Evolutionary conservation across 768 basidiomycete genomes (phyloP).

Genomic region (Chalciporus pseudorubinellus): DNA sequence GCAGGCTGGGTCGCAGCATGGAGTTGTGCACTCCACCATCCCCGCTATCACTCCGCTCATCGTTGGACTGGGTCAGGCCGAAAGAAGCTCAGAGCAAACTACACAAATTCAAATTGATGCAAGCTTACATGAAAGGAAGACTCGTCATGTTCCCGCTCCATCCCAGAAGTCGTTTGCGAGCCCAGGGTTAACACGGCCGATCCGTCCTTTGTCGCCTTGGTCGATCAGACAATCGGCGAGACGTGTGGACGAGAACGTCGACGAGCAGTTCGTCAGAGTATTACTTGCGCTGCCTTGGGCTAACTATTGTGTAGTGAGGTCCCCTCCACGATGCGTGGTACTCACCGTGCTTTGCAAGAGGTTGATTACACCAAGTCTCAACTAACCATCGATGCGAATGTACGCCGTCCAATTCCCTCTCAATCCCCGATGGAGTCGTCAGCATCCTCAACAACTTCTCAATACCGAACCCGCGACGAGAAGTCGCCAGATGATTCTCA

Average conservation of each 20-base stretch:
- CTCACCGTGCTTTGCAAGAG: background rate
- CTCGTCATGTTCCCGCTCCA: constrained; percentile 1
- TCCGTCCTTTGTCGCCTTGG: background rate
- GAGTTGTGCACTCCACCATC: too few species aligned
- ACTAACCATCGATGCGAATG: background rate
- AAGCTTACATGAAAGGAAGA: constrained; percentile 11
- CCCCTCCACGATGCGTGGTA: background rate
- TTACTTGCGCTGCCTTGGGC: background rate
- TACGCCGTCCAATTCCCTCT: background rate
- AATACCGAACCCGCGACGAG: background rate
- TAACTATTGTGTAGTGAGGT: constrained; percentile 10
- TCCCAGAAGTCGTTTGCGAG: background rate
- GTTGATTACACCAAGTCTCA: background rate
- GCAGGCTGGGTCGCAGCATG: background rate
- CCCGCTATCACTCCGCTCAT: too few species aligned
- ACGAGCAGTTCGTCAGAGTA: constrained; percentile 9
- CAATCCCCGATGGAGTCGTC: background rate
- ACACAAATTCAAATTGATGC: background rate
- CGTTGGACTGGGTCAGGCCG: too few species aligned
- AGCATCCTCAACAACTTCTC: background rate
- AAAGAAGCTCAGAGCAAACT: too few species aligned
- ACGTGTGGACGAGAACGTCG: background rate
- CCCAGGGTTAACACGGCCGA: background rate
- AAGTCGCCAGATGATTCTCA: background rate
- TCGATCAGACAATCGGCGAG: background rate